Percentiles rank a stretch among this genome's conserved stretches.
phyloP scores from a whole-genome alignment of 2,329 filamentous ascomycete genomes.

The Ophiostoma perfectum region DNA sequence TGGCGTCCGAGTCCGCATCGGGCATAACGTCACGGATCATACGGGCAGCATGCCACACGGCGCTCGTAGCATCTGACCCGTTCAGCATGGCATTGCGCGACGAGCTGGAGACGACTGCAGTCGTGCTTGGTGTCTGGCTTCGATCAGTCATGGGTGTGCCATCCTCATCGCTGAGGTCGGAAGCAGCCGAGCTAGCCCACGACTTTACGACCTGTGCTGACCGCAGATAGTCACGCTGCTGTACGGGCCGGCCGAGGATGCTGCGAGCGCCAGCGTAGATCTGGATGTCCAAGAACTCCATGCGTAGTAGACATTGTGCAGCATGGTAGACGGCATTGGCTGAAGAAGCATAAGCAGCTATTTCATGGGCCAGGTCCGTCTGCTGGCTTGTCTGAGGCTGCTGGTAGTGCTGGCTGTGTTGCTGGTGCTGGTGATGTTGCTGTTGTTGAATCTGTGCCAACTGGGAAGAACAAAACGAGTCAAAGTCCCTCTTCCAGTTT shows the following conservation, averaged over 20 bases:
- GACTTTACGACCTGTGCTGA: slow-evolving; percentile 23
- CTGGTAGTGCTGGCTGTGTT: slow-evolving; percentile 4
- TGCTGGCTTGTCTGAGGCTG: not conserved
- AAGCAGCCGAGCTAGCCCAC: slow-evolving; percentile 19
- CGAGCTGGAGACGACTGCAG: not conserved
- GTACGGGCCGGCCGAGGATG: slow-evolving; percentile 25
- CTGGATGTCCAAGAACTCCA: slow-evolving; percentile 26
- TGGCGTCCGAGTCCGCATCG: slow-evolving; percentile 22
- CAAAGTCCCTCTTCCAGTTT: slow-evolving; percentile 24
- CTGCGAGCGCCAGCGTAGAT: slow-evolving; percentile 26
- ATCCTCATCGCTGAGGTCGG: not conserved
- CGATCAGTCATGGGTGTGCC: not conserved
- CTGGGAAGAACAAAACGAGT: slow-evolving; percentile 17
- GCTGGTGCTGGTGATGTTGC: slow-evolving; percentile 9
- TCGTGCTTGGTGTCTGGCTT: not conserved
- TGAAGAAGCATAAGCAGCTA: slow-evolving; percentile 18
- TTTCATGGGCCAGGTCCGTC: not conserved
- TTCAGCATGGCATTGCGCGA: not conserved
- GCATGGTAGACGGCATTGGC: slow-evolving; percentile 25
- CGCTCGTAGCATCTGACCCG: slow-evolving; percentile 7
- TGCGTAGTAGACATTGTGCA: slow-evolving; percentile 19
- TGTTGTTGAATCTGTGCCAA: not conserved
- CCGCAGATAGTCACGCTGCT: slow-evolving; percentile 24
- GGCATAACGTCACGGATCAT: slow-evolving; percentile 21
- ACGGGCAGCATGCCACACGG: slow-evolving; percentile 23